These are phyloP conservation scores for Inonotus obliquus DNA, from an alignment of 1,284 basidiomycete species.

Conservation along the genomic window DNA sequence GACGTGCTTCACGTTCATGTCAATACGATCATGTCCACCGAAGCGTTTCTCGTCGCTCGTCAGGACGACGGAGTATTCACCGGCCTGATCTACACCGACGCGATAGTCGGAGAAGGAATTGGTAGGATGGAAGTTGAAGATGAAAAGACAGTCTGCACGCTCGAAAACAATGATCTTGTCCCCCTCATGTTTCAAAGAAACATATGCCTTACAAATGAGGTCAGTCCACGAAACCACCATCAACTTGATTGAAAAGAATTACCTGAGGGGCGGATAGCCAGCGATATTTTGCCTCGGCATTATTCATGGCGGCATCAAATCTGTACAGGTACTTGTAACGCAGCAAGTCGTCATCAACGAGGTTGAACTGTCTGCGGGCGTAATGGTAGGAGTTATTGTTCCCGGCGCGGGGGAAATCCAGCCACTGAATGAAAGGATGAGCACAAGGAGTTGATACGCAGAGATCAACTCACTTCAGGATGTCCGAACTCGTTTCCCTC, in stretches of 20 bases:
- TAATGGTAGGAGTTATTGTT: conserved; percentile 96
- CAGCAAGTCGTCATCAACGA: conserved; percentile 81
- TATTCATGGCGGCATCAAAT: conserved; percentile 95
- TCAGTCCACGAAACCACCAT: background rate
- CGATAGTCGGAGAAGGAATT: conserved; percentile 91
- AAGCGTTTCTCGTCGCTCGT: conserved; percentile 84
- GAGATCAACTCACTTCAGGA: conserved; percentile 63
- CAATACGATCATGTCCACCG: conserved; percentile 86
- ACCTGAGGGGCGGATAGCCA: conserved; percentile 88
- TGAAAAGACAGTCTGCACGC: conserved; percentile 86
- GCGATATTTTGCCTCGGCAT: conserved; percentile 68
- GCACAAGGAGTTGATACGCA: background rate
- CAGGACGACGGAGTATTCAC: conserved; percentile 83
- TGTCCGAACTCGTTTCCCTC: conserved; percentile 99
- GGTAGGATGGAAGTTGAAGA: conserved; percentile 95
- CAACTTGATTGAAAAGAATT: conserved; percentile 4
- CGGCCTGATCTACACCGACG: conserved; percentile 81
- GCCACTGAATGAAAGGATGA: conserved; percentile 61
- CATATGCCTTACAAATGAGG: conserved; percentile 59
- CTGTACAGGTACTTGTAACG: conserved; percentile 92
- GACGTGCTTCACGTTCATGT: conserved; percentile 60
- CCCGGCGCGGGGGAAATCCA: conserved; percentile 95
- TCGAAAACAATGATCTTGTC: conserved; percentile 96
- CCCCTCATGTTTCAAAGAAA: conserved; percentile 88
- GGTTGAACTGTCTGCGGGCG: conserved; percentile 93